Conservation (phyloP, 176 grass and related monocot genomes). For the Tillandsia leiboldiana region DNA sequence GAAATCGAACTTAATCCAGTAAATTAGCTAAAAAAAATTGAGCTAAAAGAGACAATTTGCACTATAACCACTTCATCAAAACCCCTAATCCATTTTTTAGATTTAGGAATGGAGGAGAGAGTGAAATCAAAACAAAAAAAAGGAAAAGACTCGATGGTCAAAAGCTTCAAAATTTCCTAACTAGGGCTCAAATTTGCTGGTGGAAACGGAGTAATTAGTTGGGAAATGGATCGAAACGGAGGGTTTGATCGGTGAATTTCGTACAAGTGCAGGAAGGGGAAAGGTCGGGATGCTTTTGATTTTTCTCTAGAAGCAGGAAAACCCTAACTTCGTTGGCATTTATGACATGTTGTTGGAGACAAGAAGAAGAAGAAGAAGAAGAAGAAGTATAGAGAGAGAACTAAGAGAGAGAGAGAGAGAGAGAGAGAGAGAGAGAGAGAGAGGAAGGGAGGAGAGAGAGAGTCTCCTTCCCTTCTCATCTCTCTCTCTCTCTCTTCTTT, state of each 20-base stretch:
- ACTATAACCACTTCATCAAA: no score
- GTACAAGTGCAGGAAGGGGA: not conserved
- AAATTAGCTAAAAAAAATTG: no score
- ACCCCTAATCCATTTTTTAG: no score
- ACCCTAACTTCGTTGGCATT: conserved; percentile 1
- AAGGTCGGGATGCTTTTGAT: not conserved
- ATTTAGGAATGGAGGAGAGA: no score
- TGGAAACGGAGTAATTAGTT: no score
- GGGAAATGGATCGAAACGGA: no score
- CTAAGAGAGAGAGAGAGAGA: not conserved
- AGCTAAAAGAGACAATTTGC: not conserved
- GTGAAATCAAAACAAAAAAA: no score
- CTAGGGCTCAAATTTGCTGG: no score
- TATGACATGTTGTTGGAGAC: not conserved
- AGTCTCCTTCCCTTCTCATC: not conserved
- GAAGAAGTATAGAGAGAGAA: not conserved
- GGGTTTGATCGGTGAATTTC: not conserved
- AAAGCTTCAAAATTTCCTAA: no score
- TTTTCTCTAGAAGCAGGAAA: not conserved
- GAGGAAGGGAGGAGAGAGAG: not conserved
- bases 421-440: not conserved
- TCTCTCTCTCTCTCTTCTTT: not conserved
- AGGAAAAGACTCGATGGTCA: no score
- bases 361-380: not conserved
- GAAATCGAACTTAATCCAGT: no score